Conservation (phyloP, 1,284 basidiomycete species). For the Schizopora paradoxa region DNA sequence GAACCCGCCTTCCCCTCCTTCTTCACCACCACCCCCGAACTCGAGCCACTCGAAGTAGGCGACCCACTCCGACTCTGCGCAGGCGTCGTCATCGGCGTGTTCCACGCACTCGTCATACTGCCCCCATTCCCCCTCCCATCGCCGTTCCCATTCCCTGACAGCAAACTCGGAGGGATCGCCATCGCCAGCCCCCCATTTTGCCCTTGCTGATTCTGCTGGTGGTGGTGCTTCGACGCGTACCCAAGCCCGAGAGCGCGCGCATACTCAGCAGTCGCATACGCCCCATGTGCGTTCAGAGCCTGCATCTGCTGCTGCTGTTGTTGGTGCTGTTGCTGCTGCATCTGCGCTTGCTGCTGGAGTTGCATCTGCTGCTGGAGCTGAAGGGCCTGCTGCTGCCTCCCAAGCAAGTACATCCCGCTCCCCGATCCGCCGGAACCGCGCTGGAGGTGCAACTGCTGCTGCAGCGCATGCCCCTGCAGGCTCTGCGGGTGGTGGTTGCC, state of each 20-base stretch:
- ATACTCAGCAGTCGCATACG: not conserved
- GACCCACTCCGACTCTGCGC: not conserved
- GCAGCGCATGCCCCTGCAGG: not conserved
- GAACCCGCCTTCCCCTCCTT: not conserved
- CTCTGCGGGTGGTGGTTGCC: not conserved
- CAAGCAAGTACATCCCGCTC: too few species aligned
- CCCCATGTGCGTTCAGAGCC: not conserved
- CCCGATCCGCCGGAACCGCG: too few species aligned
- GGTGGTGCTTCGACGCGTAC: not conserved
- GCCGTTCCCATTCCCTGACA: slow-evolving; percentile 24
- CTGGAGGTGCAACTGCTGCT: too few species aligned
- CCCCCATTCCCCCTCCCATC: slow-evolving; percentile 3
- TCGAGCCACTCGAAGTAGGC: not conserved
- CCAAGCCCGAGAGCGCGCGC: not conserved
- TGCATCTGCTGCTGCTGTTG: not conserved
- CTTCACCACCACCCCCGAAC: not conserved
- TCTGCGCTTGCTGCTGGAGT: too few species aligned
- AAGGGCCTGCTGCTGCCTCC: too few species aligned
- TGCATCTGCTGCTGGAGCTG: too few species aligned
- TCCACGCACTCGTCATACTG: slow-evolving; percentile 6
- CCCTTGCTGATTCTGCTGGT: not conserved
- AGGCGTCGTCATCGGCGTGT: slow-evolving; percentile 1
- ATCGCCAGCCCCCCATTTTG: slow-evolving; percentile 19
- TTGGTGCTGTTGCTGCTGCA: too few species aligned
- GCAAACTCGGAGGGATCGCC: slow-evolving; percentile 61